phyloP scores from a whole-genome alignment of 352 stramenopile species.

The Globisporangium nodosum region DNA sequence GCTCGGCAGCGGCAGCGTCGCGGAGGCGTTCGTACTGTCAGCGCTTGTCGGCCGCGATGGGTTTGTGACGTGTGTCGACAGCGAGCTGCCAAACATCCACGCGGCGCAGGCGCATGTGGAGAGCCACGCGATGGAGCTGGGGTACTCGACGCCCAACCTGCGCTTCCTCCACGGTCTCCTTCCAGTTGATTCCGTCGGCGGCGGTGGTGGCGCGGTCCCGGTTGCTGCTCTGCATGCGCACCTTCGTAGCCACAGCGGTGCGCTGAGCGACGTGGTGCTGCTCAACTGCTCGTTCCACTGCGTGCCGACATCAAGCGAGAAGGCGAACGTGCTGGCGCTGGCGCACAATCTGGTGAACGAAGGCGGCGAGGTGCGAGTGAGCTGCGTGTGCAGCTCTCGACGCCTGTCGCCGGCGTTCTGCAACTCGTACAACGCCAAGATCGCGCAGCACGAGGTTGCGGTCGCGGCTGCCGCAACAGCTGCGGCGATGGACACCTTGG shows the following conservation, averaged over 20 bases:
- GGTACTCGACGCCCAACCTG: constrained; percentile 26
- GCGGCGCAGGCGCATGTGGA: not conserved
- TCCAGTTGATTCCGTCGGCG: constrained; percentile 3
- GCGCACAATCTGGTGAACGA: constrained; percentile 32
- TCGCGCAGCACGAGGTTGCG: not conserved
- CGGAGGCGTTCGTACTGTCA: constrained; percentile 36
- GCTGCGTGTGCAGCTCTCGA: constrained; percentile 23
- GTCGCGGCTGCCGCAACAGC: too few species aligned
- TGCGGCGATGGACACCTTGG: not conserved
- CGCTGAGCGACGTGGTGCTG: constrained; percentile 13
- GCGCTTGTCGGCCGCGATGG: constrained; percentile 32
- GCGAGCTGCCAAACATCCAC: not conserved
- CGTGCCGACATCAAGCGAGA: constrained; percentile 12
- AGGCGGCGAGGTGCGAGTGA: constrained; percentile 40
- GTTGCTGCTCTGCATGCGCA: not conserved
- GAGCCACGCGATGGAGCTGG: constrained; percentile 13
- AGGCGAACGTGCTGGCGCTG: constrained; percentile 24
- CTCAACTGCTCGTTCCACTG: constrained; percentile 49
- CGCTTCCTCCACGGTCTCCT: constrained; percentile 5
- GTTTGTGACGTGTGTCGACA: constrained; percentile 26
- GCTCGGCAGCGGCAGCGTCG: constrained; percentile 34
- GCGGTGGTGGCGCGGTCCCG: not conserved
- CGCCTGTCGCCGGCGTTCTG: constrained; percentile 16
- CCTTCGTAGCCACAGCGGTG: not conserved
- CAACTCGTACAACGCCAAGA: constrained; percentile 13